Conservation (phyloP, 345 rosid species). For the Lumnitzera littorea region DNA sequence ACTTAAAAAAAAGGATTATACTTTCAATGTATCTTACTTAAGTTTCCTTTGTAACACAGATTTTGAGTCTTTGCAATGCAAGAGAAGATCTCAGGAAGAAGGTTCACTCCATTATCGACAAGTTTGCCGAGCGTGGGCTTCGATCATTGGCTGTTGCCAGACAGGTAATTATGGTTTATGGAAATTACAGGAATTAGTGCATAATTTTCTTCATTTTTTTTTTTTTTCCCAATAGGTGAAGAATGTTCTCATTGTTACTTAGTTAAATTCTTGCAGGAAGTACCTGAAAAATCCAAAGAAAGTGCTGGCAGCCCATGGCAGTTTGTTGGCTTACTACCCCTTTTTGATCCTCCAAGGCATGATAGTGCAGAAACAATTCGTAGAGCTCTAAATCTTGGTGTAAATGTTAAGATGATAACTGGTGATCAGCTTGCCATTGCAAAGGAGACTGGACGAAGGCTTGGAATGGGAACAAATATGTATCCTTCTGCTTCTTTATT, state of each 20-base stretch:
- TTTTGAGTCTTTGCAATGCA: conserved; percentile 19
- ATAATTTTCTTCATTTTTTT: background rate
- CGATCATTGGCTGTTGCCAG: conserved; percentile 28
- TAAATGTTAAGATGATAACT: conserved; percentile 95
- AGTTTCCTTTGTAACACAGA: conserved; percentile 7
- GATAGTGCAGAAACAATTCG: conserved; percentile 97
- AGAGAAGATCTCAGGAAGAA: conserved; percentile 21
- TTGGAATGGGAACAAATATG: conserved; percentile 50
- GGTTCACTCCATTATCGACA: conserved; percentile 23
- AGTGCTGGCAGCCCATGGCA: conserved; percentile 71
- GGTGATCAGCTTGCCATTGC: conserved; percentile 54
- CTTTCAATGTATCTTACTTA: background rate
- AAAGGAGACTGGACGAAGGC: conserved; percentile 45
- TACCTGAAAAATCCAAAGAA: conserved; percentile 68
- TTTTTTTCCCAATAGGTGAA: background rate
- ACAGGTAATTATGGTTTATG: conserved; percentile 13
- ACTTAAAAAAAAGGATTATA: background rate
- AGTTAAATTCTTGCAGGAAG: conserved; percentile 28
- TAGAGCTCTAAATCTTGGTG: conserved; percentile 83
- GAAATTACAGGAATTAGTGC: background rate
- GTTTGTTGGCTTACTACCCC: conserved; percentile 67
- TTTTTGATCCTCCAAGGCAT: conserved; percentile 93
- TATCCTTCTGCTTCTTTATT: conserved; percentile 41
- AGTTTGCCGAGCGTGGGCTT: conserved; percentile 34
- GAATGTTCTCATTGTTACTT: background rate